phyloP scores from a whole-genome alignment of 257 asterid genomes.

The Solanum verrucosum region DNA sequence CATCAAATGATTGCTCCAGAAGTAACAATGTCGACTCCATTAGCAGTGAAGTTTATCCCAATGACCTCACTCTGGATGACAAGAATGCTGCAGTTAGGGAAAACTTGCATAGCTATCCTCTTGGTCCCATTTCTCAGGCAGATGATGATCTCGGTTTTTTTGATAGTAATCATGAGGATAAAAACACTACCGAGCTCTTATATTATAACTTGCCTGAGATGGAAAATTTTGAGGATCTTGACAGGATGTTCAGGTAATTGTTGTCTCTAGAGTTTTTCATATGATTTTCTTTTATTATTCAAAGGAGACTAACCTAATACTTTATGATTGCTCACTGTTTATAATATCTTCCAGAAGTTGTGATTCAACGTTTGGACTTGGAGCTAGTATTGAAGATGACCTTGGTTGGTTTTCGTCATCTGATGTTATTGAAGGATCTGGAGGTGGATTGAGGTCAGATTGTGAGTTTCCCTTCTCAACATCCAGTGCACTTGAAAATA shows the following conservation, averaged over 20 bases:
- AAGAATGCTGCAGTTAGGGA: conserved; percentile 26
- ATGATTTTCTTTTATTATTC: background rate
- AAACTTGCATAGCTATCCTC: conserved; percentile 37
- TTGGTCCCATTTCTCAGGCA: conserved; percentile 32
- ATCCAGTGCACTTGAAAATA: conserved; percentile 22
- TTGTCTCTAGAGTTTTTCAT: background rate
- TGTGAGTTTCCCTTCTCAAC: conserved; percentile 32
- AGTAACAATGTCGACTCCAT: conserved; percentile 19
- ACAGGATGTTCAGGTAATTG: conserved; percentile 70
- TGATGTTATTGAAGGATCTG: conserved; percentile 38
- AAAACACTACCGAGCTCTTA: conserved; percentile 46
- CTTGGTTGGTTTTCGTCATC: conserved; percentile 63
- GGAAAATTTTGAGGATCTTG: conserved; percentile 79
- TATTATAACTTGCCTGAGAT: conserved; percentile 67
- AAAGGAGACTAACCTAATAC: background rate
- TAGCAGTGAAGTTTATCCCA: conserved; percentile 22
- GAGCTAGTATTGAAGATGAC: conserved; percentile 44
- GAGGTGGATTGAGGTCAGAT: conserved; percentile 34
- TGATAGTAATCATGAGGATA: conserved; percentile 29
- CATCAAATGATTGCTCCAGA: conserved; percentile 20
- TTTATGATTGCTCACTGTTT: background rate
- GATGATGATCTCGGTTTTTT: conserved; percentile 35
- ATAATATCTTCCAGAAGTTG: conserved; percentile 44
- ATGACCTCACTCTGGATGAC: conserved; percentile 24
- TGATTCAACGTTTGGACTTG: conserved; percentile 75